Evolutionary conservation across 306 rosid species (phyloP), one percentile per base, ranked within the genome.

Genomic region (Dalbergia cultrata): DNA sequence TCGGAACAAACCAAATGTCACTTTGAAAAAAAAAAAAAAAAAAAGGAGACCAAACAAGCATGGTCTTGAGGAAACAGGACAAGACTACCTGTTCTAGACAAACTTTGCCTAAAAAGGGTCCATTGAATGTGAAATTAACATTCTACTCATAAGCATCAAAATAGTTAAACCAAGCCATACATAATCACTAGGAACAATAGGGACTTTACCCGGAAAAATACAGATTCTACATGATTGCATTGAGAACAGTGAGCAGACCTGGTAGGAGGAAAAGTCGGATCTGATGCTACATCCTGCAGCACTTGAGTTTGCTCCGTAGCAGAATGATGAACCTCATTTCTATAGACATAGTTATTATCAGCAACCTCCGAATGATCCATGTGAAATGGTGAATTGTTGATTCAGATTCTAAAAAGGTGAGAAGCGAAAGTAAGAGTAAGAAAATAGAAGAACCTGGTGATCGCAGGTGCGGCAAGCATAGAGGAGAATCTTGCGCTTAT

Each of bases 151-250:
- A 17, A 35, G 37, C 53, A 74, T 44, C n/a, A 75, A 47, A 67
- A 34, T 6, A 49, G 45, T 33, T 43, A 7, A 50, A 11, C 9
- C 50, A 18, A 16, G 21, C 41, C 26, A 44, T 31, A 53, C 76
- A 67, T 47, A 13, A 54, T 68, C 41, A n/a, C 17, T 26, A 45
- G 52, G 72, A 18, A 43, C 53, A 60, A 61, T 80, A 54, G 45
- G 41, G 74, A 61, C 43, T 47, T 82, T 35, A 92, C 97, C 93
- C 90, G 92, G 86, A 90, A 94, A 85, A 91, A 92, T 45, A 94
- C 95, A 83, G 98, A 94, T 86, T 91, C 98, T 78, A 95, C 97
- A 69, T 91, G 97, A 79, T 90, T 89, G 89, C 98, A 94, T 70
- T 86, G 87, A 64, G 95, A 63, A 83, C 98, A 94, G 16, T 92